Evolutionary conservation across 2,329 filamentous ascomycete genomes (phyloP), one percentile per base, ranked within the genome.

Genomic region (Colletotrichum coccodes): DNA sequence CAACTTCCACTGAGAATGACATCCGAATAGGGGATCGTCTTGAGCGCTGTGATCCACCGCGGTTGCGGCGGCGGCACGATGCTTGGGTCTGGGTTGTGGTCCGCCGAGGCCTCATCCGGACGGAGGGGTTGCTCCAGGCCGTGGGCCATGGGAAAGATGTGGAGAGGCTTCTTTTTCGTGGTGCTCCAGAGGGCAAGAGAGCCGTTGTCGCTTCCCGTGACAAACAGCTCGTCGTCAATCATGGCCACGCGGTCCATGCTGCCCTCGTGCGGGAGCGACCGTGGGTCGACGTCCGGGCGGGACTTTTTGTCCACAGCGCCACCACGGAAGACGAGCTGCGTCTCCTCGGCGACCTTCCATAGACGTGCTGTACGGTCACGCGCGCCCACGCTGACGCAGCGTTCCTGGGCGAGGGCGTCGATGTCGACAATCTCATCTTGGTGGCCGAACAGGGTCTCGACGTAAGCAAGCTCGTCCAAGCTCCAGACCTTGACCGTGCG

Each of bases 311-410:
- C 85, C 30, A 86, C 84, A 11, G 82, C 81, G 47, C 90, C 92
- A 66, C 95, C 95, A 54, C 95, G 91, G 81, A 98, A 99, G 2
- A 98, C 95, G 7, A 99, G 88, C 78, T 99, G 96, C 1, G 92
- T 94, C 82, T 99, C 95, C 75, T 99, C 96, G 5, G 94, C 90
- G 1, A 99, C 95, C 80, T 98, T 98, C 96, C 96, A 99, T 73
- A 97, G 82, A 67, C 96, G 88, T 44, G 95, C 96, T 2, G 95
- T 98, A 65, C 95, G 91, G 79, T 99, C 96, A 72, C 96, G 88
- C 6, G 94, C 92, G 63, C 96, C 96, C 21, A 97, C 96, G 70
- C 92, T 96, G 68, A 98, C 87, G 77, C 96, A 98, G 56, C 94
- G 91, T 79, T 98, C 96, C 73, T 94, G 90, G 2, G 92, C 91